A percentile compares a stretch with the other conserved stretches of the same genome.
Conservation (phyloP, 148 eudicot species). For the Hydrangea macrophylla region DNA sequence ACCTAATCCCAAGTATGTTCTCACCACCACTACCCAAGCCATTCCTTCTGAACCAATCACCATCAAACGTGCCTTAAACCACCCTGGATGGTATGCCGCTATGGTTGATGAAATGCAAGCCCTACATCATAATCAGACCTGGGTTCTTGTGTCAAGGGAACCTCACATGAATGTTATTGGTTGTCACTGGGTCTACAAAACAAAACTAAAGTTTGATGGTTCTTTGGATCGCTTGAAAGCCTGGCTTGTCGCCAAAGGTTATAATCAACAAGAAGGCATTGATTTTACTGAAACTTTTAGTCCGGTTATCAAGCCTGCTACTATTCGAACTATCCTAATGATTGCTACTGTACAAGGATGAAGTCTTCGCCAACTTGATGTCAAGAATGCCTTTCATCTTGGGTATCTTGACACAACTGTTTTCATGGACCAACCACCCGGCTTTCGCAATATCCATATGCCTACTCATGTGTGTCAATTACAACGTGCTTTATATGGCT, state of each 20-base stretch:
- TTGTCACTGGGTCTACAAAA: too few species aligned
- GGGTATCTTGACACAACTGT: background rate
- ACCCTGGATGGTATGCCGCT: too few species aligned
- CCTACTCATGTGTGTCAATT: constrained; percentile 8
- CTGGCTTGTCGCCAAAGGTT: constrained; percentile 5
- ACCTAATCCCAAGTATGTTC: too few species aligned
- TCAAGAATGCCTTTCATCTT: too few species aligned
- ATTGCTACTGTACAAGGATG: background rate
- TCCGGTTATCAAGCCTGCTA: background rate
- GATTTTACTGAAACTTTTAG: constrained; percentile 10
- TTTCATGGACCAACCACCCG: background rate
- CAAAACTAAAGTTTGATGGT: too few species aligned
- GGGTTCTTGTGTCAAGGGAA: too few species aligned
- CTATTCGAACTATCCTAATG: background rate
- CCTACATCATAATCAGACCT: too few species aligned
- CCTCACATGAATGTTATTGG: too few species aligned
- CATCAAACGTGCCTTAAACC: too few species aligned
- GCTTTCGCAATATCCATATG: background rate
- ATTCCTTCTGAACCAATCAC: too few species aligned
- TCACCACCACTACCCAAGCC: too few species aligned
- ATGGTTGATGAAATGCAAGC: too few species aligned
- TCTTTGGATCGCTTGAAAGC: background rate
- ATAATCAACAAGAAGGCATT: background rate
- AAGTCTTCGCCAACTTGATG: constrained; percentile 2
- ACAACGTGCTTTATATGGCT: background rate